Evolutionary conservation across 2,329 filamentous ascomycete species (phyloP).

Genomic region (Cladosporium sp.): DNA sequence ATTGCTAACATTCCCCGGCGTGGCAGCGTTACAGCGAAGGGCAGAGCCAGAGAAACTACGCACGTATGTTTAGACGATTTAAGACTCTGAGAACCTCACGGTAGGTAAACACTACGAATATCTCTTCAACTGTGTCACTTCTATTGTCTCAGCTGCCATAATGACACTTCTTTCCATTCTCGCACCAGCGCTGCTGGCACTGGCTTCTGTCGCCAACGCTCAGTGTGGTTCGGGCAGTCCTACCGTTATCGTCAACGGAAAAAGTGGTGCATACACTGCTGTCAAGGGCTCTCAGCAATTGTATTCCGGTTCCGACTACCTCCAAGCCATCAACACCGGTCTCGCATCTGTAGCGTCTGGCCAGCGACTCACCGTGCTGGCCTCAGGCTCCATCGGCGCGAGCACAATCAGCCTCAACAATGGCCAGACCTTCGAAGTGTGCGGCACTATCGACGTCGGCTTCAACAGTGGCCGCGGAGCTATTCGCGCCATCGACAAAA

Average conservation of each 20-base stretch:
- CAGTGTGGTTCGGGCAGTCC: conserved; percentile 53
- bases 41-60: neutral
- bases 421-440: conserved; percentile 60
- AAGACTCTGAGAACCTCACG: neutral
- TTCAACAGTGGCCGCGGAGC: conserved; percentile 50
- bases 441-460: conserved; percentile 55
- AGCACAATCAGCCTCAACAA: conserved; percentile 52
- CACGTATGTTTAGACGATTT: neutral
- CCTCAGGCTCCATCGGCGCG: conserved; percentile 57
- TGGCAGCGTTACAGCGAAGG: conserved; percentile 11
- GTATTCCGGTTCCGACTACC: conserved; percentile 57
- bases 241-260: conserved; percentile 51
- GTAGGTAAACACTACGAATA: neutral
- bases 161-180: conserved; percentile 43
- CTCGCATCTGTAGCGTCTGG: conserved; percentile 54
- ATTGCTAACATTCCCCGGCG: neutral
- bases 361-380: conserved; percentile 56
- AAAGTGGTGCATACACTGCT: conserved; percentile 48
- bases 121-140: neutral
- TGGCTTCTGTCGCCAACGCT: conserved; percentile 40
- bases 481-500: conserved; percentile 54
- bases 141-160: conserved; percentile 7
- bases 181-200: conserved; percentile 46
- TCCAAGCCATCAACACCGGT: conserved; percentile 55
- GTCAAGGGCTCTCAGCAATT: conserved; percentile 47